phyloP scores from a whole-genome alignment of 176 grass and related monocot species.

The Paspalum vaginatum region DNA sequence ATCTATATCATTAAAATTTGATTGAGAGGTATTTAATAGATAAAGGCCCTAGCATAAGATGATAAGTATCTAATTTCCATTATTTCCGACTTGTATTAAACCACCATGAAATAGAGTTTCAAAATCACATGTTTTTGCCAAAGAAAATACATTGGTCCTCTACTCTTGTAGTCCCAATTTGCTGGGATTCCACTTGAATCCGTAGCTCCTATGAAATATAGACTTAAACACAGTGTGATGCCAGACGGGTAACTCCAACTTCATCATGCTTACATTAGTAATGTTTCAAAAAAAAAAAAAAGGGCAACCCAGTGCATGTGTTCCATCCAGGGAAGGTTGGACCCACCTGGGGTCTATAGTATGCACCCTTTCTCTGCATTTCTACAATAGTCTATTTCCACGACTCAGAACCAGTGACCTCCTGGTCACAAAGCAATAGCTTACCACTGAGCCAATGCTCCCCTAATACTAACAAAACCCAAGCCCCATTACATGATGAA shows the following conservation, averaged over 20 bases:
- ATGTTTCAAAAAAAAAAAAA: not conserved
- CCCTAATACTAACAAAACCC: not conserved
- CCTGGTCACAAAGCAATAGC: no score
- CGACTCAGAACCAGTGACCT: no score
- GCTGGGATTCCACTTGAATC: not conserved
- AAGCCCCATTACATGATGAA: not conserved
- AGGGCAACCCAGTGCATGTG: no score
- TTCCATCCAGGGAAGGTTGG: no score
- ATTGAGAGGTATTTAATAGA: not conserved
- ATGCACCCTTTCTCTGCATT: no score
- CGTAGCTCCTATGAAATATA: not conserved
- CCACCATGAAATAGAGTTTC: not conserved
- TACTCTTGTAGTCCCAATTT: slow-evolving; percentile 6
- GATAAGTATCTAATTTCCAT: not conserved
- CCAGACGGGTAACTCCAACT: not conserved
- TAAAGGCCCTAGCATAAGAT: not conserved
- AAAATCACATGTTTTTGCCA: not conserved
- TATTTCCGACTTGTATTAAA: not conserved
- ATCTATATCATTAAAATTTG: slow-evolving; percentile 26
- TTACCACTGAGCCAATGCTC: no score
- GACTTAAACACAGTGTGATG: slow-evolving; percentile 20
- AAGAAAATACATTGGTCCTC: not conserved
- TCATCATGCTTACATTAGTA: not conserved
- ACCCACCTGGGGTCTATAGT: no score
- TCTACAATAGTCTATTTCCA: no score